Evolutionary conservation across 768 basidiomycete genomes (phyloP).

Genomic region (Royoungia palumana): DNA sequence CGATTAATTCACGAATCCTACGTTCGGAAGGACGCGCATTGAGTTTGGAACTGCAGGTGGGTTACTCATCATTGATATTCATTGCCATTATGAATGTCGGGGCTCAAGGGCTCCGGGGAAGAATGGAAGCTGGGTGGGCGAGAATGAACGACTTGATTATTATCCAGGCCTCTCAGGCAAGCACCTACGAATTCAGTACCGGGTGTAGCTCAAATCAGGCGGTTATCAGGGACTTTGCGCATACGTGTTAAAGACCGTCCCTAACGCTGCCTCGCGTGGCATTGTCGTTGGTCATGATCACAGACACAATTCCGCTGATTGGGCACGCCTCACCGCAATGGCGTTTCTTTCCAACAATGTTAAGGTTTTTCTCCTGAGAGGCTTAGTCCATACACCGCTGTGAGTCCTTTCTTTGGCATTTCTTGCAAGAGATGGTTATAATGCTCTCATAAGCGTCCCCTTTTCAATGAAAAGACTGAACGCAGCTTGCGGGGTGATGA

Average conservation of each 20-base stretch:
- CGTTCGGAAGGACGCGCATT: constrained; percentile 55
- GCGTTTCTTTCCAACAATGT: constrained; percentile 63
- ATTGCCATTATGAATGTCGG: background rate
- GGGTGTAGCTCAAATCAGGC: background rate
- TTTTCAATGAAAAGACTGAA: constrained; percentile 64
- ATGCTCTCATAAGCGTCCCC: constrained; percentile 57
- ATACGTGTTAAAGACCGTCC: constrained; percentile 57
- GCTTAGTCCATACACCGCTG: constrained; percentile 81
- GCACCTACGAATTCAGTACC: background rate
- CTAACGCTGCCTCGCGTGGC: constrained; percentile 54
- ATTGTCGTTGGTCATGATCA: constrained; percentile 88
- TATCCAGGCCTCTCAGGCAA: constrained; percentile 77
- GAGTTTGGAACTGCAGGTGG: constrained; percentile 86
- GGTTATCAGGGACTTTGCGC: constrained; percentile 64
- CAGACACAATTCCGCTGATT: constrained; percentile 71
- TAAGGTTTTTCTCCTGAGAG: constrained; percentile 66
- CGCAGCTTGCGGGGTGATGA: constrained; percentile 86
- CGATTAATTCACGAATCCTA: background rate
- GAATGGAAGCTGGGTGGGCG: constrained; percentile 89
- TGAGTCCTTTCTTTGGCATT: constrained; percentile 29
- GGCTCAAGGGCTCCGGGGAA: constrained; percentile 62
- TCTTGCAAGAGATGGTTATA: background rate
- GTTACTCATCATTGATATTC: constrained; percentile 1
- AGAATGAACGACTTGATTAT: constrained; percentile 87
- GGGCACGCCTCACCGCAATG: constrained; percentile 72